Base-by-base conservation (phyloP, 2,329 filamentous ascomycete species). In the Paraphaeosphaeria minitans region DNA sequence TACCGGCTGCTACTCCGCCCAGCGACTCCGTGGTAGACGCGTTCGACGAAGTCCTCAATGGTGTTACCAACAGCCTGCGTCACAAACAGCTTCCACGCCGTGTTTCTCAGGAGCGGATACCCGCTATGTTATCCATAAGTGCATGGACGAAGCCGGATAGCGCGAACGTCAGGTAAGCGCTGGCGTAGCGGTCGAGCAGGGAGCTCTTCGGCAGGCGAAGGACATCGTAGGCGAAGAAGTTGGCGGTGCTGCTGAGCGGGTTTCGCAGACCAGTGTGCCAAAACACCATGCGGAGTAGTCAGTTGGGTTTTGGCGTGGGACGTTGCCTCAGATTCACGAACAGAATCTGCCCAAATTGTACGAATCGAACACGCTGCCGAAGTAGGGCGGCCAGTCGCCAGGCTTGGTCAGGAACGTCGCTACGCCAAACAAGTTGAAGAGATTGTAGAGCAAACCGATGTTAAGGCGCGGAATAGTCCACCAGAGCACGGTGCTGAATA, bases 401-500 rank as follows among this genome's bases (percentile, higher is more conserved):
- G 46, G 46, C 27, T 16, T 35, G 16, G 46, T 49, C 16, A 49
- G 46, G 16, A 49, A 49, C 29, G 45, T 49, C 27, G 46, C 46
- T 9, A 49, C 29, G 29, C 29, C 29, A 6, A 49, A 19, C 16
- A 14, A 49, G 46, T 29, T 35, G 29, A 49, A 49, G 29, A 49
- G 46, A 8, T 49, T 49, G 46, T 49, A 49, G 33, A 49, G 35
- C 29, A 35, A 21, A 16, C 46, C 46, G 22, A 49, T 49, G 29
- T 49, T 49, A n/a, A 49, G 46, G 46, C 46, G 46, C 24, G 31
- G 45, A 19, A 47, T 47, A 14, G 45, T 47, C 45, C 45, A 47
- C 45, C 45, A 47, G 6, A 47, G 45, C 45, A 49, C 46, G 6
- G 46, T 49, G 46, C 29, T 49, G 46, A 49, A 31, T 16, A 49